phyloP scores from a whole-genome alignment of 2,329 filamentous ascomycete genomes.

The Clonostachys sp. region DNA sequence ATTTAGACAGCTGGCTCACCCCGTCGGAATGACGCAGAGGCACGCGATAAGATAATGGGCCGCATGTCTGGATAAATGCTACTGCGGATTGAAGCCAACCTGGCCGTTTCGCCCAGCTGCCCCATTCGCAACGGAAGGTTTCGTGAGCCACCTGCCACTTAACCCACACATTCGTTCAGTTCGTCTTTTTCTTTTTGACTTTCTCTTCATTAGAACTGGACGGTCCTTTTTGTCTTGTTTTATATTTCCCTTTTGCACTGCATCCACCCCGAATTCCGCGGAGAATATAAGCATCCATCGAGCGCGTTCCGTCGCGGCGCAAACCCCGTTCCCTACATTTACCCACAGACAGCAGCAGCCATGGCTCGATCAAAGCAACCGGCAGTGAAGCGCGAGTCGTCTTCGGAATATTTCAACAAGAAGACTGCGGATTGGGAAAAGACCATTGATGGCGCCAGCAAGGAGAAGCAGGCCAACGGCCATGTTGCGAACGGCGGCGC shows the following conservation, averaged over 20 bases:
- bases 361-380: conserved; percentile 74
- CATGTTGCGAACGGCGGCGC: conserved; percentile 16
- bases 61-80: too few relatives aligned
- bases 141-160: not conserved
- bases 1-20: too few relatives aligned
- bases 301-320: not conserved
- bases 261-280: not conserved
- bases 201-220: conserved; percentile 7
- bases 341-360: conserved; percentile 1
- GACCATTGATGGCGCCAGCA: conserved; percentile 16
- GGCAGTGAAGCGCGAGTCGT: conserved; percentile 60
- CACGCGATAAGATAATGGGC: too few relatives aligned
- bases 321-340: not conserved
- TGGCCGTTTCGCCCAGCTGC: conserved; percentile 2
- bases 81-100: conserved; percentile 4
- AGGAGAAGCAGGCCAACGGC: conserved; percentile 9
- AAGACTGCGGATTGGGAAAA: conserved; percentile 28
- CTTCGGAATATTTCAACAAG: conserved; percentile 60
- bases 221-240: conserved; percentile 2
- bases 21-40: too few relatives aligned
- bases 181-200: conserved; percentile 13
- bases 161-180: conserved; percentile 2
- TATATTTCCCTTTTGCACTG: conserved; percentile 1
- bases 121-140: not conserved
- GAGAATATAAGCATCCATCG: not conserved